Percentiles rank a stretch among this genome's conserved stretches.
These are phyloP conservation scores for Wickerhamomyces subpelliculosus DNA, from an alignment of 805 yeast species.

Conservation along the genomic window DNA sequence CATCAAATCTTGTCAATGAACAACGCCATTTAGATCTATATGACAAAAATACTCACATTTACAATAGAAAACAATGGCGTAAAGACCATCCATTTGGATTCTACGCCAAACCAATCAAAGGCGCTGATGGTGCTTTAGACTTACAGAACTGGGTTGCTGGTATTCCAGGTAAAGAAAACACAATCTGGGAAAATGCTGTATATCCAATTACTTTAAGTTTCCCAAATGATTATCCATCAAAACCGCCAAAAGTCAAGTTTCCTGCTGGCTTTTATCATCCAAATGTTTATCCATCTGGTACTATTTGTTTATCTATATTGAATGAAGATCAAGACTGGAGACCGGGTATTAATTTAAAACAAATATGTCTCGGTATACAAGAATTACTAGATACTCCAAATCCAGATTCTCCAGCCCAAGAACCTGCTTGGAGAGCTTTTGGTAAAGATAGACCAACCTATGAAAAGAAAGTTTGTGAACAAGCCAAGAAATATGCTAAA, in stretches of 20 bases:
- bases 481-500: constrained; percentile 64
- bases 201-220: constrained; percentile 78
- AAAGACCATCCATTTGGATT: constrained; percentile 98
- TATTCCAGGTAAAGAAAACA: constrained; percentile 84
- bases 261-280: constrained; percentile 94
- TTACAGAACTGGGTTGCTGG: constrained; percentile 90
- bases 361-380: constrained; percentile 86
- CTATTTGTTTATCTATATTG: constrained; percentile 85
- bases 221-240: constrained; percentile 91
- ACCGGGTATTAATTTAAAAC: constrained; percentile 90
- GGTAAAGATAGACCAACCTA: constrained; percentile 61
- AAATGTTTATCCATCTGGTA: constrained; percentile 95
- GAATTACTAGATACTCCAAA: constrained; percentile 86
- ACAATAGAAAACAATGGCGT: constrained; percentile 84
- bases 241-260: constrained; percentile 91
- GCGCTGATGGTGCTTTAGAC: constrained; percentile 77
- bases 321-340: constrained; percentile 98
- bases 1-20: too few species aligned
- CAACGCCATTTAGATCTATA: not conserved
- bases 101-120: constrained; percentile 81
- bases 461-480: constrained; percentile 72
- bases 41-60: constrained; percentile 1
- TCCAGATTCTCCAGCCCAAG: constrained; percentile 95
- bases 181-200: constrained; percentile 87
- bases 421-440: constrained; percentile 90